Evolutionary conservation across 768 basidiomycete genomes (phyloP).

Genomic region (Agrocybe pediades): DNA sequence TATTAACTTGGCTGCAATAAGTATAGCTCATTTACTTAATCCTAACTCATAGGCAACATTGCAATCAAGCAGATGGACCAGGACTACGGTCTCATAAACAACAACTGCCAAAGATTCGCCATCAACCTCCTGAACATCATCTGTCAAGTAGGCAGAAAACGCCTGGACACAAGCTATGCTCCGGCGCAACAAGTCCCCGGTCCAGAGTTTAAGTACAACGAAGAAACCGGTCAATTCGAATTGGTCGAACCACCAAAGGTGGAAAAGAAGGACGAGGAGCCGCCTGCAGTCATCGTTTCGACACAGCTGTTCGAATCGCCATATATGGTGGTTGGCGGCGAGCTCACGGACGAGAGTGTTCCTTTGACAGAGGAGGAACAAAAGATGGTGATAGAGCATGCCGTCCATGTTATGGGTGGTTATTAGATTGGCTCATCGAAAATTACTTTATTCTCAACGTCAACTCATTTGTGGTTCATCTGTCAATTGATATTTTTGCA

Average conservation of each 20-base stretch:
- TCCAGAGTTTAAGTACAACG: not conserved
- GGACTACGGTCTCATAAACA: not conserved
- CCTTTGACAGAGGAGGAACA: too few relatives aligned
- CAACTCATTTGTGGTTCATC: too few relatives aligned
- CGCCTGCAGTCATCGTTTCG: too few relatives aligned
- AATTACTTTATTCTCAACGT: too few relatives aligned
- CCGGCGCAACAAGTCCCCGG: not conserved
- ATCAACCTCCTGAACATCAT: not conserved
- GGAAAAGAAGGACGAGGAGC: too few relatives aligned
- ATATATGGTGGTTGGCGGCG: too few relatives aligned
- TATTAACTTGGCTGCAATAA: not conserved
- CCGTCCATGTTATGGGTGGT: too few relatives aligned
- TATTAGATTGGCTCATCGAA: too few relatives aligned
- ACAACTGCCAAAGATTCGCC: conserved; percentile 1
- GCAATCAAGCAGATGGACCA: not conserved
- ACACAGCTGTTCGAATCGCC: too few relatives aligned
- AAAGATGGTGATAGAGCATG: too few relatives aligned
- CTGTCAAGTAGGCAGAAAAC: not conserved
- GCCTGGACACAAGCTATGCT: not conserved
- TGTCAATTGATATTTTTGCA: too few relatives aligned
- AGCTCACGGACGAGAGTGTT: too few relatives aligned
- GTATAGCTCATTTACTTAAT: not conserved
- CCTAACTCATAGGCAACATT: not conserved
- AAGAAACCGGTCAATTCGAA: not conserved
- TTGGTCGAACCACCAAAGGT: not conserved